Evolutionary conservation across 768 basidiomycete genomes (phyloP).

Genomic region (Xanthoconium purpureum): DNA sequence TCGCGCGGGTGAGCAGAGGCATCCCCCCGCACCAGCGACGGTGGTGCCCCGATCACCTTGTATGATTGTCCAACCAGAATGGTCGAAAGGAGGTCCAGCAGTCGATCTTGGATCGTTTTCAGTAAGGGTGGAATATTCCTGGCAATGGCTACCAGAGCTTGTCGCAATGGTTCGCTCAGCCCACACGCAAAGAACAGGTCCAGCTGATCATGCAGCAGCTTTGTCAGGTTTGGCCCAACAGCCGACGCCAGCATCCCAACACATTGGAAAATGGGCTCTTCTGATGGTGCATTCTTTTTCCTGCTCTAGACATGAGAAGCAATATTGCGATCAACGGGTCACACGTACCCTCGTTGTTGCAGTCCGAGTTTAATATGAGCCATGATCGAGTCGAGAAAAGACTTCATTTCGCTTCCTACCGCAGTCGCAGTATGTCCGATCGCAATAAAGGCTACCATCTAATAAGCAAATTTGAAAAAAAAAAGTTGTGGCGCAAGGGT

Average conservation of each 20-base stretch:
- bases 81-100: conserved; percentile 79
- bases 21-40: conserved; percentile 55
- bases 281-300: conserved; percentile 87
- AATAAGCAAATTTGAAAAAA: background rate
- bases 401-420: conserved; percentile 93
- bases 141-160: conserved; percentile 82
- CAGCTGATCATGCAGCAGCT: conserved; percentile 92
- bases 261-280: conserved; percentile 97
- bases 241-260: conserved; percentile 94
- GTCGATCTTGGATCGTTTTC: conserved; percentile 91
- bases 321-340: background rate
- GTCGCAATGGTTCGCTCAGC: conserved; percentile 81
- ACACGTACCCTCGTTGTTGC: conserved; percentile 73
- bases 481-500: conserved; percentile 10
- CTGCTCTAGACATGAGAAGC: conserved; percentile 30
- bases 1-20: conserved; percentile 48
- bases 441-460: conserved; percentile 77
- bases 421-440: conserved; percentile 93
- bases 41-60: conserved; percentile 83
- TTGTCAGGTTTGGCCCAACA: conserved; percentile 94
- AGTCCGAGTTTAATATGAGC: conserved; percentile 85
- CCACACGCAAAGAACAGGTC: conserved; percentile 96
- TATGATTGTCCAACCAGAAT: conserved; percentile 84
- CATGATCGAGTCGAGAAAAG: conserved; percentile 91
- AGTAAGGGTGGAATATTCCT: conserved; percentile 86